A percentile compares a stretch with the other conserved stretches of the same genome.
phyloP scores from a whole-genome alignment of 2,329 filamentous ascomycete species.

The Trichophyton verrucosum region DNA sequence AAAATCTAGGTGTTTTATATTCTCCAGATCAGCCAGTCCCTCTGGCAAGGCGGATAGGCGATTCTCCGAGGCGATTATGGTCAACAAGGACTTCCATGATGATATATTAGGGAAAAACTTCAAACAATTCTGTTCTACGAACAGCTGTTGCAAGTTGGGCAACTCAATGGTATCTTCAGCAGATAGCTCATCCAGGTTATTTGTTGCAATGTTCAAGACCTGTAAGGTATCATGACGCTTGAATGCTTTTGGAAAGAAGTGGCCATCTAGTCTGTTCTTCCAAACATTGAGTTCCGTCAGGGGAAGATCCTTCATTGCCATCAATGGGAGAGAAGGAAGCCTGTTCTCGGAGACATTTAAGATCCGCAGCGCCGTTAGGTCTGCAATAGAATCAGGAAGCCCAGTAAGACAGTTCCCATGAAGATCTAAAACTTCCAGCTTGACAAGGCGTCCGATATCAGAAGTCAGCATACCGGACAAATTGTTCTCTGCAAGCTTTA shows the following conservation, averaged over 20 bases:
- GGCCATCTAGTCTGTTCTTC: slow-evolving; percentile 66
- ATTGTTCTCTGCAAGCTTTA: slow-evolving; percentile 69
- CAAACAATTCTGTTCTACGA: slow-evolving; percentile 70
- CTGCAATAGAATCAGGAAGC: slow-evolving; percentile 55
- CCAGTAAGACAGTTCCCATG: slow-evolving; percentile 65
- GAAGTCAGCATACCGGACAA: slow-evolving; percentile 56
- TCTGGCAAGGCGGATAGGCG: slow-evolving; percentile 61
- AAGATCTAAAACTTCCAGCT: slow-evolving; percentile 69
- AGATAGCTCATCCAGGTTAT: slow-evolving; percentile 50
- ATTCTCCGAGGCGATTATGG: slow-evolving; percentile 70
- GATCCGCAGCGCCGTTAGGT: slow-evolving; percentile 56
- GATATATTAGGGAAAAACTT: slow-evolving; percentile 58
- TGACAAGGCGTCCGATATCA: slow-evolving; percentile 50
- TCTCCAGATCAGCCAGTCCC: slow-evolving; percentile 56
- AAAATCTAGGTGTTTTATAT: slow-evolving; percentile 66
- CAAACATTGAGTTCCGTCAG: slow-evolving; percentile 60
- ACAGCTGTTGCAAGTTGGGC: slow-evolving; percentile 60
- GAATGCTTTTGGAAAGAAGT: slow-evolving; percentile 54
- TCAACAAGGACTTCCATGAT: slow-evolving; percentile 61
- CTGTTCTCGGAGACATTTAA: slow-evolving; percentile 72
- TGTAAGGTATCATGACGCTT: slow-evolving; percentile 53
- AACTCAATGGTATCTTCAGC: slow-evolving; percentile 44
- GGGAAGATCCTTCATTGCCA: slow-evolving; percentile 53
- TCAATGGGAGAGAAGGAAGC: slow-evolving; percentile 58
- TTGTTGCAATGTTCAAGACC: slow-evolving; percentile 63